Base-by-base conservation (phyloP, 805 yeast species). In the Ogataea nonfermentans region DNA sequence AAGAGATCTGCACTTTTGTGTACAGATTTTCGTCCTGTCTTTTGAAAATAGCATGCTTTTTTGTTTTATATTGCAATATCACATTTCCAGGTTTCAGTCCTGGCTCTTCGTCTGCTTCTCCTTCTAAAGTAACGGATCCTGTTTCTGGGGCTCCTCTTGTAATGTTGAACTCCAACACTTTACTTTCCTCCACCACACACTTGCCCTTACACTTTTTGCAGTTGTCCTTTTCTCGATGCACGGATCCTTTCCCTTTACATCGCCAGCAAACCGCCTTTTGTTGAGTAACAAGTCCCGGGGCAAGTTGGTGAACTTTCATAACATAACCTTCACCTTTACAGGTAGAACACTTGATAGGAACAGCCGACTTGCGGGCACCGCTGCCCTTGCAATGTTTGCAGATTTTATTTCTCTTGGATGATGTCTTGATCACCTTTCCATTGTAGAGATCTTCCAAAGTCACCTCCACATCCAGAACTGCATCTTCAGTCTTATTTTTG, bases 71-170 rank as follows among this genome's bases (percentile, higher is more conserved):
- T 0, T 71, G 71, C 47, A 93, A 68, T 2, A 82, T 67, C 12
- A 91, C 79, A 63, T 88, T 89, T 3, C 97, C 97, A 0, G 96
- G 73, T 23, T 63, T 61, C 53, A 77, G 76, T 2, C 88, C 91
- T 6, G 82, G 78, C 15, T 68, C 80, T 59, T 88, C 79, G 62
- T 91, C 97, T 2, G 96, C 80, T 59, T 81, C 87, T 5, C 81
- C 82, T 29, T 67, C 61, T 42, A 88, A 63, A 0, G 74, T 73
- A 15, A 91, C 71, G 2, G 66, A 57, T 25, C 86, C 95, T 9
- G 75, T 76, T 35, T 74, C 67, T 25, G 71, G 67, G 4, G 86
- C 71, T 2, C 98, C 98, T 32, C 78, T 79, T 2, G 78, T 76
- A 19, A 91, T 76, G 48, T 78, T 78, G 43, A 93, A 86, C 53